Evolutionary conservation across 129 eudicot species (phyloP).

Genomic region (Arctium minus): DNA sequence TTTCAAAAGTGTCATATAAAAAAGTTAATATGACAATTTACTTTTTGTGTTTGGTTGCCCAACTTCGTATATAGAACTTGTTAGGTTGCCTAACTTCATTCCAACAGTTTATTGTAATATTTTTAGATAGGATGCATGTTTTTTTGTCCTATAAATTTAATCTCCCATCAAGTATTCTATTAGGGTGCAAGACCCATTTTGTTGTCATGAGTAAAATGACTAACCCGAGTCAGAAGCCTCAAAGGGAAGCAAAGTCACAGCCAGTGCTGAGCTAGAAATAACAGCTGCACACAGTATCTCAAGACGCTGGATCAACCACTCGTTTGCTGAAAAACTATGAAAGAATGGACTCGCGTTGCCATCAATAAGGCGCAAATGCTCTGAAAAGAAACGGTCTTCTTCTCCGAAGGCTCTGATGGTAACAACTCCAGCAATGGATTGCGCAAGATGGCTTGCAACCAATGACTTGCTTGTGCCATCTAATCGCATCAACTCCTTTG

Average conservation of each 20-base stretch:
- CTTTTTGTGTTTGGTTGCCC: neutral
- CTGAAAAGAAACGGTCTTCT: conserved; percentile 56
- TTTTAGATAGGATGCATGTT: neutral
- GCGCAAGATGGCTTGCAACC: conserved; percentile 67
- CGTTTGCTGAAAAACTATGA: conserved; percentile 68
- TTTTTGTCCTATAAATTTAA: neutral
- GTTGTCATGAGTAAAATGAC: neutral
- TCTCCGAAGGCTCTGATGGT: conserved; percentile 78
- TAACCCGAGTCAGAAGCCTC: conserved; percentile 53
- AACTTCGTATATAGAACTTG: neutral
- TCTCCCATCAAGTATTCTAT: neutral
- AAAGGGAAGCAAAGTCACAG: conserved; percentile 50
- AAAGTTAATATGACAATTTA: neutral
- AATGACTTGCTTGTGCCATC: conserved; percentile 76
- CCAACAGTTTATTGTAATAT: neutral
- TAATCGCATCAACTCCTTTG: conserved; percentile 76
- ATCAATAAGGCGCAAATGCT: conserved; percentile 50
- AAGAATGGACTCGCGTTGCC: conserved; percentile 56
- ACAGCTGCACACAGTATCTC: conserved; percentile 60
- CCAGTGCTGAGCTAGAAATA: conserved; percentile 54
- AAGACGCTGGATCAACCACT: conserved; percentile 69
- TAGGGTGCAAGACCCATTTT: neutral
- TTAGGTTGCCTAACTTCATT: neutral
- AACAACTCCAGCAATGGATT: conserved; percentile 60
- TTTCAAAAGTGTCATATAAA: neutral